Base-by-base conservation (phyloP, 441 rosid genomes). In the Gossypium trilobum region DNA sequence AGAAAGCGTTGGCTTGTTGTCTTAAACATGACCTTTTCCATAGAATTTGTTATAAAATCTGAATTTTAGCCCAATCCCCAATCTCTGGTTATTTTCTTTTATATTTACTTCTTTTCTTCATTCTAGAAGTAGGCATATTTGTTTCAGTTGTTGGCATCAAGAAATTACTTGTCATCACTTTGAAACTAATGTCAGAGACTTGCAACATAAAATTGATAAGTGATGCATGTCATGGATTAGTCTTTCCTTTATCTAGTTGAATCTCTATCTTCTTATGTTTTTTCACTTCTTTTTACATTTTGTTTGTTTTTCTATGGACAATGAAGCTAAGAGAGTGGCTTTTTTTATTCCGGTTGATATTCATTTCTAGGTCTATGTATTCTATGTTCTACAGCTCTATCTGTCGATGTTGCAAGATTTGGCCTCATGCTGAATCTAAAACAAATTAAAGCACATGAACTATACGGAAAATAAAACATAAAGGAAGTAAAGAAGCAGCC, bases 231-330 rank as follows among this genome's bases (percentile, higher is more conserved):
- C 70, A 23, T 9, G 20, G 33, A 65, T n/a, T 44, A 44, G 19
- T 65, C 14, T 50, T 25, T 5, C 58, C 22, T 11, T 14, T 50
- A 8, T 51, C 72, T 51, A 39, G 14, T 50, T 16, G 72, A 52
- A 9, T 68, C 60, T 51, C 2, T 51, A 29, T 2, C 25, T 68
- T 27, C 16, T 0, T 20, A 50, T n/a, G 19, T 16, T 67, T 46
- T 67, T 31, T 31, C 7, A 31, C 7, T 68, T n/a, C 29, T 57
- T 50, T 68, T 65, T 22, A 6, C 51, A 0, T 22, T 44, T 65
- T 46, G 55, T 20, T 65, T 65, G 69, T 65, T 66, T 48, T 23
- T 6, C 57, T 66, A 22, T 36, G 39, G 57, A 7, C 52, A 65
- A 23, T 23, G 39, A 48, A 23, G 39, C n/a, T n/a, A 66, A 22